Percentiles rank a stretch among this genome's conserved stretches.
These are phyloP conservation scores for Mucor irregularis DNA, from an alignment of 371 early-diverging fungal genomes.

Conservation along the genomic window DNA sequence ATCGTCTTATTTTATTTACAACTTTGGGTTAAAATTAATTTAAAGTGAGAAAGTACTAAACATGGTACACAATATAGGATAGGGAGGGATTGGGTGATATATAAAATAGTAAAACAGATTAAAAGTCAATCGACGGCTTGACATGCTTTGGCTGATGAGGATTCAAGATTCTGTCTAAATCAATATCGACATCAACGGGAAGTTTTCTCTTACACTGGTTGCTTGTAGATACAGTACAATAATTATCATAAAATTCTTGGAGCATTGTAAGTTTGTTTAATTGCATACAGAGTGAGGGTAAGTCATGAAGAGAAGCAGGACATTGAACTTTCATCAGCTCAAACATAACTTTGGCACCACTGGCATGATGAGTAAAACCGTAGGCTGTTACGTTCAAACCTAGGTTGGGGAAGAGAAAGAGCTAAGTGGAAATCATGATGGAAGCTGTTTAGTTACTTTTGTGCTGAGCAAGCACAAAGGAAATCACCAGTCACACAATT, in stretches of 20 bases:
- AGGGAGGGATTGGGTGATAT: background rate
- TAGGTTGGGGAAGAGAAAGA: slow-evolving; percentile 12
- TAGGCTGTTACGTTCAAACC: slow-evolving; percentile 16
- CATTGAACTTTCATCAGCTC: slow-evolving; percentile 19
- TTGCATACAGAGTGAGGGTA: slow-evolving; percentile 11
- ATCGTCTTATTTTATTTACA: too few relatives aligned
- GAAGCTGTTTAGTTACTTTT: slow-evolving; percentile 11
- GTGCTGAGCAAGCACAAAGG: too few relatives aligned
- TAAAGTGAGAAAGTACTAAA: background rate
- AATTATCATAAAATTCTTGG: slow-evolving; percentile 11
- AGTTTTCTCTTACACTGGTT: slow-evolving; percentile 5
- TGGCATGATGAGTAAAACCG: slow-evolving; percentile 17
- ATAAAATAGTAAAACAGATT: background rate
- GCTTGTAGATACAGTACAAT: slow-evolving; percentile 3
- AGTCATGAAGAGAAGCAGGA: slow-evolving; percentile 7
- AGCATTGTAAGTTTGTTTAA: slow-evolving; percentile 14
- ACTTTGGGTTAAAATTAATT: background rate
- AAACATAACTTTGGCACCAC: slow-evolving; percentile 15
- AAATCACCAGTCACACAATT: too few relatives aligned
- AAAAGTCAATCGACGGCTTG: background rate
- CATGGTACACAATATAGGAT: slow-evolving; percentile 1
- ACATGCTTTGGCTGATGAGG: background rate
- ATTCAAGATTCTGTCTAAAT: slow-evolving; percentile 1
- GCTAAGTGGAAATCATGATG: slow-evolving; percentile 7
- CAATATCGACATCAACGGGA: background rate